Conservation (phyloP, 1,284 basidiomycete species). For the Lentinus polychrous region DNA sequence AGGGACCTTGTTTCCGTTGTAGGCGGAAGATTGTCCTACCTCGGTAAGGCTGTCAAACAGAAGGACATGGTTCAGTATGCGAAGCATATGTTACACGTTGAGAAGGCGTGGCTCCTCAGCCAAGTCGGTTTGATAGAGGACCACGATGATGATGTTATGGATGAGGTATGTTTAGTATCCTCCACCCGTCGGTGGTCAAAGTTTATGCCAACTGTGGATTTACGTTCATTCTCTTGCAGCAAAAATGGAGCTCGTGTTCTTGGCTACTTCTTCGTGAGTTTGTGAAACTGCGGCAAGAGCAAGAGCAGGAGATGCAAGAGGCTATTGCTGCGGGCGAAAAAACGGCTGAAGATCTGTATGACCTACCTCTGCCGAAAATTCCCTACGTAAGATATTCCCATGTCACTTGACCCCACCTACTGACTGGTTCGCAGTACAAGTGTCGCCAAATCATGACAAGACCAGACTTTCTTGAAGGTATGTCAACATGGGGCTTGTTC, state of each 20-base stretch:
- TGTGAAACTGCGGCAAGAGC: constrained; percentile 49
- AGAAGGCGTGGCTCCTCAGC: constrained; percentile 74
- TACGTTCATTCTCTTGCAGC: constrained; percentile 22
- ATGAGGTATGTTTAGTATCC: constrained; percentile 43
- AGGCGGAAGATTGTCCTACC: constrained; percentile 73
- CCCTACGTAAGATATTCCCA: constrained; percentile 42
- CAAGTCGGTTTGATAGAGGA: constrained; percentile 68
- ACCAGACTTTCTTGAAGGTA: constrained; percentile 73
- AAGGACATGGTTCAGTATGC: constrained; percentile 60
- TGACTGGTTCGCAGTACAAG: constrained; percentile 36
- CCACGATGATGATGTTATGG: constrained; percentile 84
- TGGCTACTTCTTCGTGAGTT: constrained; percentile 71
- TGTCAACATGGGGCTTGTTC: constrained; percentile 15
- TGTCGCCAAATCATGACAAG: constrained; percentile 78
- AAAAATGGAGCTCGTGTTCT: constrained; percentile 80
- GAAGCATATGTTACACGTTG: constrained; percentile 53
- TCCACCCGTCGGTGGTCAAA: background rate
- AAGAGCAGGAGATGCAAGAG: constrained; percentile 36
- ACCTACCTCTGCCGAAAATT: constrained; percentile 51
- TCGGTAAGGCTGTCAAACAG: constrained; percentile 56
- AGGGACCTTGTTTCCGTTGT: constrained; percentile 51
- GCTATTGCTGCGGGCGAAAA: constrained; percentile 32
- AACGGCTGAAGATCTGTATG: constrained; percentile 28
- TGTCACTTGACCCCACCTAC: constrained; percentile 5
- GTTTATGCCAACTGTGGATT: background rate